Evolutionary conservation across 192 early-diverging fungal species (phyloP).

Genomic region (Linderina pennispora): DNA sequence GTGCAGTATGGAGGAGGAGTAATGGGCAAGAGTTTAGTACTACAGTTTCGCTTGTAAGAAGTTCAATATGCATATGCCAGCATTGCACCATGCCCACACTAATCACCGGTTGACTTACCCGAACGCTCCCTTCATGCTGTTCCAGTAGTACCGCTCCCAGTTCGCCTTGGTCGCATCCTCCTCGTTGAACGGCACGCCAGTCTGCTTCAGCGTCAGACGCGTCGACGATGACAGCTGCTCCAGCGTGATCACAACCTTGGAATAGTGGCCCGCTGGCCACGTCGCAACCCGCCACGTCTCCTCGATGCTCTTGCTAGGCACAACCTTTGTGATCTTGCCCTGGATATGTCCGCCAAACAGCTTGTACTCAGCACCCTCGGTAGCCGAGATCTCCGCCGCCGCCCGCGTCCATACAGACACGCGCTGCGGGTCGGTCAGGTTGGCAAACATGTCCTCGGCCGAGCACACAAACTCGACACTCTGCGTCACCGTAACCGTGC

Average conservation of each 20-base stretch:
- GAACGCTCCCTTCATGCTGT: conserved; percentile 84
- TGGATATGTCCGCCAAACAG: conserved; percentile 88
- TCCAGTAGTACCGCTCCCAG: conserved; percentile 93
- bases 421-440: conserved; percentile 67
- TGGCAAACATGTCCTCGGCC: conserved; percentile 71
- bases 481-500: conserved; percentile 63
- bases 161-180: conserved; percentile 78
- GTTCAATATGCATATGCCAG: not conserved
- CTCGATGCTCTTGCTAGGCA: conserved; percentile 68
- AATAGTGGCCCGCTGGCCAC: conserved; percentile 86
- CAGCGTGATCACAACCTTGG: conserved; percentile 71
- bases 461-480: conserved; percentile 80
- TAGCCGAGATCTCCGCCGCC: conserved; percentile 55
- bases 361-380: conserved; percentile 58
- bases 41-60: conserved; percentile 7
- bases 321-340: conserved; percentile 69
- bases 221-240: conserved; percentile 64
- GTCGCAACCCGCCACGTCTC: conserved; percentile 79
- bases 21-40: conserved; percentile 41
- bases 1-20: conserved; percentile 25
- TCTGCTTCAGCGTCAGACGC: conserved; percentile 67
- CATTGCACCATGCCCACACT: not conserved
- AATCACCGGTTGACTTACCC: conserved; percentile 57
- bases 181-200: conserved; percentile 81
- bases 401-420: conserved; percentile 79